A percentile compares a stretch with the other conserved stretches of the same genome.
Evolutionary conservation across 805 yeast species (phyloP).

Genomic region (Barnettozyma californica): DNA sequence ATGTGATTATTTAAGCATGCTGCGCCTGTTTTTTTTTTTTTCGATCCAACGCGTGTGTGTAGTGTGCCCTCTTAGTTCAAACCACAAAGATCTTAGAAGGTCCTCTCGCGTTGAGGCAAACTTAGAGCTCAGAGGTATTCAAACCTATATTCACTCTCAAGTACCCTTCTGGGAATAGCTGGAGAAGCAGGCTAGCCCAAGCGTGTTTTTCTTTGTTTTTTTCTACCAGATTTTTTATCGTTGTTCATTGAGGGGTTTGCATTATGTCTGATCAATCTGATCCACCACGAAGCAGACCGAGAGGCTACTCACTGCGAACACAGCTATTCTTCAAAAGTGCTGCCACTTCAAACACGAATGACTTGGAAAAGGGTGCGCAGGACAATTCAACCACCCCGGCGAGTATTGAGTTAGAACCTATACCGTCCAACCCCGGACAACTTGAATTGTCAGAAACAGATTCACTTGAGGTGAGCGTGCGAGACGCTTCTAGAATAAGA

Average conservation of each 20-base stretch:
- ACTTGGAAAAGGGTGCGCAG: slow-evolving; percentile 23
- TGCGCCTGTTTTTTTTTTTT: neutral
- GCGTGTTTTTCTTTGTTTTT: neutral
- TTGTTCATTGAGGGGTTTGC: neutral
- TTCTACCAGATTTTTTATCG: neutral
- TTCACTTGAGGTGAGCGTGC: slow-evolving; percentile 4
- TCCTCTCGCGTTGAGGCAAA: neutral
- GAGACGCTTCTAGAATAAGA: slow-evolving; percentile 25
- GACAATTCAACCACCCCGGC: slow-evolving; percentile 7
- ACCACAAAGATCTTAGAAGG: neutral
- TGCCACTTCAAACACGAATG: slow-evolving; percentile 1
- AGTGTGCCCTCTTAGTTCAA: neutral
- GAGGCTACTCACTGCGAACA: slow-evolving; percentile 65
- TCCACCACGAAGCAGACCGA: slow-evolving; percentile 33
- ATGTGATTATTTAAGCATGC: neutral
- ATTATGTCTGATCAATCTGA: neutral
- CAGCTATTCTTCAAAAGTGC: slow-evolving; percentile 51
- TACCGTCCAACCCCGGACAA: neutral
- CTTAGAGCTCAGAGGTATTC: neutral
- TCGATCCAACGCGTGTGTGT: neutral
- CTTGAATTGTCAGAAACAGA: neutral
- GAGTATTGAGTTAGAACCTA: slow-evolving; percentile 5
- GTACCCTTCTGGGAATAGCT: too few species aligned
- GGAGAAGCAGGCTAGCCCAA: neutral
- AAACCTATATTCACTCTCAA: neutral